These are phyloP conservation scores for Salix suchowensis DNA, from an alignment of 345 rosid genomes.

Conservation along the genomic window DNA sequence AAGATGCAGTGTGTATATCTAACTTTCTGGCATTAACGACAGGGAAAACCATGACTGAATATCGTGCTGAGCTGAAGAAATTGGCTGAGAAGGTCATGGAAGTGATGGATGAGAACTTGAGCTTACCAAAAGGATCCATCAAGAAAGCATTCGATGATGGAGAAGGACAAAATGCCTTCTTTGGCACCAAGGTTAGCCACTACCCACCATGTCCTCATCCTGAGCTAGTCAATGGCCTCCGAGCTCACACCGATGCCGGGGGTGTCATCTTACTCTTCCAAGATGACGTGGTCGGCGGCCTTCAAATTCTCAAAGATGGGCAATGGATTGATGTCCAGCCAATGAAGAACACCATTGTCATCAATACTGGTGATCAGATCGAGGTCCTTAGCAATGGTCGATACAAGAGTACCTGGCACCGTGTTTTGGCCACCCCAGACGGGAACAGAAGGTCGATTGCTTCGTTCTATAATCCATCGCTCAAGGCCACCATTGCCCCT, in stretches of 20 bases:
- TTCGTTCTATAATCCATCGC: constrained; percentile 79
- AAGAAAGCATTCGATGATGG: constrained; percentile 56
- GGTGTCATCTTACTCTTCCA: constrained; percentile 84
- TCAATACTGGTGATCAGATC: constrained; percentile 90
- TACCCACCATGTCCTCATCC: constrained; percentile 93
- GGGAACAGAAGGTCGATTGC: constrained; percentile 82
- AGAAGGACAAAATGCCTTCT: constrained; percentile 50
- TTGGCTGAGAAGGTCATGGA: constrained; percentile 66
- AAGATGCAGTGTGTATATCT: neutral
- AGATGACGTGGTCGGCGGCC: constrained; percentile 76
- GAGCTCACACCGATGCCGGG: constrained; percentile 96
- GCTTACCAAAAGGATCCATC: constrained; percentile 52
- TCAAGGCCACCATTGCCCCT: constrained; percentile 72
- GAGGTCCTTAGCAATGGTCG: constrained; percentile 85
- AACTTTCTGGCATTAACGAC: neutral
- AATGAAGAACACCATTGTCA: constrained; percentile 51
- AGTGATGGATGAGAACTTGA: constrained; percentile 85
- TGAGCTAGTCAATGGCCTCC: constrained; percentile 58
- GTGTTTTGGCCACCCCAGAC: constrained; percentile 44
- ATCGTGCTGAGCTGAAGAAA: constrained; percentile 65
- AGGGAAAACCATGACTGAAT: constrained; percentile 80
- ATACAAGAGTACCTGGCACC: constrained; percentile 90
- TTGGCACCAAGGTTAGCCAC: constrained; percentile 84
- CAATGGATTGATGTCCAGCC: constrained; percentile 93
- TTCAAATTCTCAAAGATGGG: constrained; percentile 74